Evolutionary conservation across 495 filamentous ascomycete species (phyloP).

Genomic region (Aspergillus indologenus): DNA sequence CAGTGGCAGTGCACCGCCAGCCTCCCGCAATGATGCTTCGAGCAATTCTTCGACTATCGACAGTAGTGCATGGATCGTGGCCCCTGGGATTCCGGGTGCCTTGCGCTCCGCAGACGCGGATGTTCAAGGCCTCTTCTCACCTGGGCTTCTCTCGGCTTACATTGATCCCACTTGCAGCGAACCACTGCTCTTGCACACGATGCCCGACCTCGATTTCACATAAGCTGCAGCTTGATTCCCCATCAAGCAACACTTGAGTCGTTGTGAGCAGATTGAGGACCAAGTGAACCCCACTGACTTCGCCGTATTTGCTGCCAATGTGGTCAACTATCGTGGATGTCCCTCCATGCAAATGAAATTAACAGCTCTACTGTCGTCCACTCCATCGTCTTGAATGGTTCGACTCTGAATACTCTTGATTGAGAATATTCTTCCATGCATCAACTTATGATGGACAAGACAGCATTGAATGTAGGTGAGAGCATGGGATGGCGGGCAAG

Average conservation of each 20-base stretch:
- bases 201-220: constrained; percentile 31
- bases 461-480: too few species aligned
- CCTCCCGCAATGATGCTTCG: not conserved
- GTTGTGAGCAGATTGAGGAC: not conserved
- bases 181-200: constrained; percentile 29
- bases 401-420: too few species aligned
- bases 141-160: constrained; percentile 27
- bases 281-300: too few species aligned
- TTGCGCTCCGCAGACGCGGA: constrained; percentile 13
- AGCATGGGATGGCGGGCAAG: too few species aligned
- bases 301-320: too few species aligned
- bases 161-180: constrained; percentile 37
- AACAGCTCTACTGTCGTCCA: too few species aligned
- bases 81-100: not conserved
- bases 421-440: too few species aligned
- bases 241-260: not conserved
- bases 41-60: not conserved
- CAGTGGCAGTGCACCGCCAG: not conserved
- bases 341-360: too few species aligned
- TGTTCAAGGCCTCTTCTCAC: constrained; percentile 29
- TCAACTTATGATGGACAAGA: too few species aligned
- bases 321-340: too few species aligned
- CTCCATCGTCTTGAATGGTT: too few species aligned
- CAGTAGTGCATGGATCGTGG: not conserved
- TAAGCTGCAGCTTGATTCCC: not conserved